Evolutionary conservation across 176 grass and related monocot species (phyloP), one percentile per base, ranked within the genome.

Genomic region (Saccharum officinarum): DNA sequence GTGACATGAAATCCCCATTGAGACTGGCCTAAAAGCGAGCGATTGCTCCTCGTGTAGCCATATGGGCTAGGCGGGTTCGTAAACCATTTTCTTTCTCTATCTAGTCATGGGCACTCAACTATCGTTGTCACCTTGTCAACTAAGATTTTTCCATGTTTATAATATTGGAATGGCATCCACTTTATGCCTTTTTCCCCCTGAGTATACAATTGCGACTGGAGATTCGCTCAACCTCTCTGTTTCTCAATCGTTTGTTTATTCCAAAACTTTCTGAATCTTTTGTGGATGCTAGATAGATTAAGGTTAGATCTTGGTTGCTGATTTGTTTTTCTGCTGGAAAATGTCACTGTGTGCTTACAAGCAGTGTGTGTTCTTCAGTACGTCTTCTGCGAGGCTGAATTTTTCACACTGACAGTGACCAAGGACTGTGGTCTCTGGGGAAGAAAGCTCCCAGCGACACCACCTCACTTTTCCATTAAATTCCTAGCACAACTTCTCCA

Each of bases 1-100:
- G n/a, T n/a, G n/a, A n/a, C n/a, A n/a, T n/a, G n/a, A n/a, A n/a
- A n/a, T n/a, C n/a, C n/a, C n/a, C n/a, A n/a, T n/a, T n/a, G n/a
- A n/a, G n/a, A n/a, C n/a, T n/a, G n/a, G n/a, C n/a, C n/a, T n/a
- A n/a, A n/a, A n/a, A n/a, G n/a, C n/a, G n/a, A 87, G 83, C 47
- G 13, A 49, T 41, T 5, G 75, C 75, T 89, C 78, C 73, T 88
- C 80, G 69, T 86, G 83, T 89, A 86, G 46, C 62, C 83, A 87
- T 84, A 89, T 87, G 87, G 68, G 75, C 83, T 86, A 44, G 37
- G 80, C 68, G 69, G 73, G 69, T 50, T 87, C 60, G 25, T 49
- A 44, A 25, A 42, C 25, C 71, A 18, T 42, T 85, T 50, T 3
- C 42, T 10, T 0, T 60, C 55, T 59, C 7, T 4, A 10, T n/a